Conservation (phyloP, 805 yeast species). For the Yarrowia yakushimensis region DNA sequence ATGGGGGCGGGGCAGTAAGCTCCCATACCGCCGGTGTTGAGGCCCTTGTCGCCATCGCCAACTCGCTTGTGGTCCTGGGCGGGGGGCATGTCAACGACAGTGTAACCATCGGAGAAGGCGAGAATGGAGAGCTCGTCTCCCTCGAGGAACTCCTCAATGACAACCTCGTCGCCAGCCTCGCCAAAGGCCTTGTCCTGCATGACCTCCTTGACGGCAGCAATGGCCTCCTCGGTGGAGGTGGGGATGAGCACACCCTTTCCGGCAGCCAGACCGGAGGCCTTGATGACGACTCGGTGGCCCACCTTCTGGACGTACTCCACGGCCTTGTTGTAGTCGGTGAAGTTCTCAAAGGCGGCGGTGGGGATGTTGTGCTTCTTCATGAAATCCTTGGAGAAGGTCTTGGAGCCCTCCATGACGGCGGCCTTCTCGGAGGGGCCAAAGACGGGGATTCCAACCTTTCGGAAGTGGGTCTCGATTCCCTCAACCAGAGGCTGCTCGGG, state of each 20-base stretch:
- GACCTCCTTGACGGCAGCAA: conserved; percentile 74
- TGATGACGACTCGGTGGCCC: conserved; percentile 78
- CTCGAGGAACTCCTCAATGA: conserved; percentile 90
- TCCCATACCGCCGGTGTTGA: conserved; percentile 99
- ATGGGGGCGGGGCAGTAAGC: conserved; percentile 98
- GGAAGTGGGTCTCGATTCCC: conserved; percentile 73
- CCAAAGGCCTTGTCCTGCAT: conserved; percentile 92
- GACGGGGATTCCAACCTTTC: conserved; percentile 84
- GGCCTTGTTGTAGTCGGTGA: conserved; percentile 74
- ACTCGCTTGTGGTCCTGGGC: conserved; percentile 98
- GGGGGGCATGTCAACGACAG: conserved; percentile 85
- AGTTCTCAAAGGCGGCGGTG: conserved; percentile 85
- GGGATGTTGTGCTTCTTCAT: conserved; percentile 92
- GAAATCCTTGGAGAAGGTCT: conserved; percentile 87
- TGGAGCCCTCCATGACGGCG: conserved; percentile 94
- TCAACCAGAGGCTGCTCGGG: conserved; percentile 99
- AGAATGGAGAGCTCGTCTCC: conserved; percentile 96
- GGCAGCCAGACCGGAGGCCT: conserved; percentile 97
- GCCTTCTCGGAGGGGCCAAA: conserved; percentile 94
- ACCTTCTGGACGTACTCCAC: conserved; percentile 60
- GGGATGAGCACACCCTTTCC: conserved; percentile 99
- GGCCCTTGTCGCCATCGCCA: conserved; percentile 89
- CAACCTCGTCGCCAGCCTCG: conserved; percentile 89
- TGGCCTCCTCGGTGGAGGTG: conserved; percentile 74
- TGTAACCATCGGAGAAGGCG: conserved; percentile 91